Percentiles rank a stretch among this genome's conserved stretches.
Evolutionary conservation across 345 rosid genomes (phyloP).

Genomic region (Eucalyptus lansdowneana): DNA sequence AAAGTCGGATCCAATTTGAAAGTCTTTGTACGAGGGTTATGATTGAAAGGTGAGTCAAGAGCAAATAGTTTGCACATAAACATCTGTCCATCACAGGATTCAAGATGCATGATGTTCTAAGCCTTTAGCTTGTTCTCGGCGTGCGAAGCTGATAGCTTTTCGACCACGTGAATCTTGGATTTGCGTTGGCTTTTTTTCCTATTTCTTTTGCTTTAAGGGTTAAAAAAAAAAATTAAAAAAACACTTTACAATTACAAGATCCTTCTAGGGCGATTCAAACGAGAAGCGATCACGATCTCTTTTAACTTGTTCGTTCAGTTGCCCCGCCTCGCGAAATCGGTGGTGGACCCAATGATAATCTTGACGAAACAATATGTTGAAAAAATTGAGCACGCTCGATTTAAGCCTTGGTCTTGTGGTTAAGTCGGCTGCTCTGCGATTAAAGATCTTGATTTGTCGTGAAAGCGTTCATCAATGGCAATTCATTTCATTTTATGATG

Average conservation of each 20-base stretch:
- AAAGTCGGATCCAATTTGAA: not conserved
- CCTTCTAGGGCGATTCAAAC: not conserved
- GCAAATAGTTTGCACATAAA: not conserved
- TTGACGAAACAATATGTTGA: not conserved
- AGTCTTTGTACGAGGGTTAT: not conserved
- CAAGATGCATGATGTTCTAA: not conserved
- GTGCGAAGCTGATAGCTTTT: not conserved
- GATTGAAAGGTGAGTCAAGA: not conserved
- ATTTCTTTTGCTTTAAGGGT: not conserved
- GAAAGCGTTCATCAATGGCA: not conserved
- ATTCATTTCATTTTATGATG: not conserved
- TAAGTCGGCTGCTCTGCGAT: not conserved
- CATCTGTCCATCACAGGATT: not conserved
- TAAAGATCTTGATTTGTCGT: not conserved
- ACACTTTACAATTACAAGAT: not conserved
- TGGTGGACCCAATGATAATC: not conserved
- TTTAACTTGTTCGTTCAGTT: not conserved
- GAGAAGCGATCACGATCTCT: not conserved
- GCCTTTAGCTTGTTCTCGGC: not conserved
- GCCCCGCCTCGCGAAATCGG: not conserved
- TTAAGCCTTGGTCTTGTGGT: not conserved
- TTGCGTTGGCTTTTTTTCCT: not conserved
- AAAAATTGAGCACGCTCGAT: not conserved
- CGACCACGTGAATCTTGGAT: not conserved
- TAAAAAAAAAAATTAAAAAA: not conserved